Evolutionary conservation across 1,139 yeast genomes (phyloP).

Genomic region (Torulaspora pretoriensis): DNA sequence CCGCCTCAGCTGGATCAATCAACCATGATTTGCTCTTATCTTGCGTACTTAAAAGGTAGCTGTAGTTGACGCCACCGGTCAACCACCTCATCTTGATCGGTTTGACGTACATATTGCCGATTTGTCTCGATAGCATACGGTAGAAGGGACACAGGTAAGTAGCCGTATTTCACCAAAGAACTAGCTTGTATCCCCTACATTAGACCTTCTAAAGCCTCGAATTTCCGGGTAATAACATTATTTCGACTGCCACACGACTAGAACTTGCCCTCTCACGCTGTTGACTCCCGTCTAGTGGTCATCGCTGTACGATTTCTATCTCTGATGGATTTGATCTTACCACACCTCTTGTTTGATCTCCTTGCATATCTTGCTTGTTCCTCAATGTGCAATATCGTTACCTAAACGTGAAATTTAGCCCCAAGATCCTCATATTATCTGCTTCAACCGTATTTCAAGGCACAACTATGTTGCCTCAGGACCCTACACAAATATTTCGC

Average conservation of each 20-base stretch:
- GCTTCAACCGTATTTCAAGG: too few relatives aligned
- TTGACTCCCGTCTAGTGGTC: too few relatives aligned
- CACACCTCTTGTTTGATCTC: too few relatives aligned
- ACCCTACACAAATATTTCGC: too few relatives aligned
- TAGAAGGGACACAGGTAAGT: not conserved
- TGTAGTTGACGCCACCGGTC: slow-evolving; percentile 76
- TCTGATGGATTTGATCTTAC: not conserved
- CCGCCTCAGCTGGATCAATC: slow-evolving; percentile 88
- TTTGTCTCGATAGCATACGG: slow-evolving; percentile 18
- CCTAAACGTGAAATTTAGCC: too few relatives aligned
- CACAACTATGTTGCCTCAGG: too few relatives aligned
- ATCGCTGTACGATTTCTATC: too few relatives aligned
- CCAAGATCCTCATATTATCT: too few relatives aligned
- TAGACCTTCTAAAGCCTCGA: not conserved
- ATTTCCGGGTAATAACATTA: not conserved
- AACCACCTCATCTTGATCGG: slow-evolving; percentile 95
- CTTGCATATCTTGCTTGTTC: too few relatives aligned
- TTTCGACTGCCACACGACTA: not conserved
- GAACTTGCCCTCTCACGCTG: too few relatives aligned
- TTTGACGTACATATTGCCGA: slow-evolving; percentile 69
- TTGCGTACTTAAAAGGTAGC: slow-evolving; percentile 72
- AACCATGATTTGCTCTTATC: slow-evolving; percentile 69
- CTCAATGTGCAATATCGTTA: too few relatives aligned
- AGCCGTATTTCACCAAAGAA: not conserved
- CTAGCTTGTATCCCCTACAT: not conserved